Evolutionary conservation across 129 eudicot genomes (phyloP).

Genomic region (Tagetes erecta): DNA sequence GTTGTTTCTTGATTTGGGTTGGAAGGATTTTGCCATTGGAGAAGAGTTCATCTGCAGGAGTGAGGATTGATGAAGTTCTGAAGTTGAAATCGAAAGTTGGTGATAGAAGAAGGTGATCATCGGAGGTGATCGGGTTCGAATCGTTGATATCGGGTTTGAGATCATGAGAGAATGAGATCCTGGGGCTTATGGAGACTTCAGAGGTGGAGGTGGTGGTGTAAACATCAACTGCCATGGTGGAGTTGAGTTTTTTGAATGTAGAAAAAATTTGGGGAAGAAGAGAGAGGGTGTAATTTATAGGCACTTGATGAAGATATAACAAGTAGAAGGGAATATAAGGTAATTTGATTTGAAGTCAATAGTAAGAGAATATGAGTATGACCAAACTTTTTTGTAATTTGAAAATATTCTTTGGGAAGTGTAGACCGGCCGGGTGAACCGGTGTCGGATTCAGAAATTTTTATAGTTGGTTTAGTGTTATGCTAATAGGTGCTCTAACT

Average conservation of each 20-base stretch:
- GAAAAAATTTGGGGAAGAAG: constrained; percentile 10
- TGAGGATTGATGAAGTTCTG: constrained; percentile 39
- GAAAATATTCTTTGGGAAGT: constrained; percentile 24
- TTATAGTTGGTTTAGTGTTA: too few species aligned
- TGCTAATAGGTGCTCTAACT: too few species aligned
- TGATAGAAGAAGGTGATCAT: constrained; percentile 29
- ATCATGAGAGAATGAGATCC: constrained; percentile 82
- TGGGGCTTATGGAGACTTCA: constrained; percentile 57
- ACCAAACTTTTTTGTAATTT: constrained; percentile 16
- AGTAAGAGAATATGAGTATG: neutral
- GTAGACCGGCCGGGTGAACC: too few species aligned
- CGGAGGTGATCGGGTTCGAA: constrained; percentile 28
- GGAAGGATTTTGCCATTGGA: constrained; percentile 83
- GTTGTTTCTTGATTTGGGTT: constrained; percentile 48
- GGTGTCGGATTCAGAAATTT: too few species aligned
- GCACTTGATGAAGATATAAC: neutral
- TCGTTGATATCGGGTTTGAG: constrained; percentile 54
- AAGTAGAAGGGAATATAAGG: too few species aligned
- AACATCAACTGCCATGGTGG: constrained; percentile 72
- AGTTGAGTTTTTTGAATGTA: constrained; percentile 6
- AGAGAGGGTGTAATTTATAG: constrained; percentile 27
- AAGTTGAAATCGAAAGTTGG: constrained; percentile 59
- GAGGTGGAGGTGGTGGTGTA: constrained; percentile 57
- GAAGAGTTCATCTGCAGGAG: constrained; percentile 84
- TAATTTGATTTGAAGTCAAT: constrained; percentile 28